Conservation (phyloP, 495 filamentous ascomycete genomes). For the Evansstolkia leycettana region DNA sequence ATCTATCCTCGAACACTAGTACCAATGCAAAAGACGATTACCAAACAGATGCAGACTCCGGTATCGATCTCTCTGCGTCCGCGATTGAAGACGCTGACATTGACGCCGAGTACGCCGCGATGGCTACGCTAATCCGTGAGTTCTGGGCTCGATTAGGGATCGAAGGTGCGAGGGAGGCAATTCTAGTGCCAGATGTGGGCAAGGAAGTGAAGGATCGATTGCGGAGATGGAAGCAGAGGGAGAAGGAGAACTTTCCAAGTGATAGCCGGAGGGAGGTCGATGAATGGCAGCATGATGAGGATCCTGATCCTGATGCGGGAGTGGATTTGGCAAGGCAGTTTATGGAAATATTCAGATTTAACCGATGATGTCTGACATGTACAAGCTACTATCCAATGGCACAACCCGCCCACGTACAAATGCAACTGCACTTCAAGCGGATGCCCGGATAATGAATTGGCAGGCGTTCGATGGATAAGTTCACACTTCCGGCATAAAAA, state of each 20-base stretch:
- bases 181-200: constrained; percentile 29
- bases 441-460: no score
- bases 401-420: no score
- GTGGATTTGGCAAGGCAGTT: constrained; percentile 35
- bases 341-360: constrained; percentile 36
- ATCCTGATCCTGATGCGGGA: constrained; percentile 26
- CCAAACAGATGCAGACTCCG: constrained; percentile 14
- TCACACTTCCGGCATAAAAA: no score
- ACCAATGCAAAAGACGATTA: not conserved
- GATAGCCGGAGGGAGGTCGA: not conserved
- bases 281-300: constrained; percentile 1
- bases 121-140: constrained; percentile 27
- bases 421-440: no score
- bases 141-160: constrained; percentile 28
- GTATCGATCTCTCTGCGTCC: constrained; percentile 13
- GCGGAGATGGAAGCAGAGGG: constrained; percentile 8
- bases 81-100: constrained; percentile 27
- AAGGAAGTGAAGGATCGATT: constrained; percentile 26
- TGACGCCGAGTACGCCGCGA: constrained; percentile 29
- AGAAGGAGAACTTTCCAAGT: not conserved
- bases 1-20: not conserved
- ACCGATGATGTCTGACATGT: constrained; percentile 15
- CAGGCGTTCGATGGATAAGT: no score
- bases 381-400: no score
- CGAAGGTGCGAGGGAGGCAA: constrained; percentile 26